Evolutionary conservation across 2,329 filamentous ascomycete genomes (phyloP).

Genomic region (Aspergillus flavus): DNA sequence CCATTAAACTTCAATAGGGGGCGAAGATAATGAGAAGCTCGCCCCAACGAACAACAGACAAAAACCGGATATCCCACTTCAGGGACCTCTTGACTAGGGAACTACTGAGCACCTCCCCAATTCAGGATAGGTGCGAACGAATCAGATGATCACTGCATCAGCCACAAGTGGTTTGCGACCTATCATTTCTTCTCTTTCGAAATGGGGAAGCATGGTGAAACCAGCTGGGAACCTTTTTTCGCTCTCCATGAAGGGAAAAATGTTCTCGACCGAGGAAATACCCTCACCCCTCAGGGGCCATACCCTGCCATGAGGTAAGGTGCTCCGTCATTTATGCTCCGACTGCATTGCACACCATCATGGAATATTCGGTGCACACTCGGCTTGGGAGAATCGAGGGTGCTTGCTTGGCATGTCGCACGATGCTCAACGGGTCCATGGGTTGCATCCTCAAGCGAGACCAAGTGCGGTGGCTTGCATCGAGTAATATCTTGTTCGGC

Average conservation of each 20-base stretch:
- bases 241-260: background rate
- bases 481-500: background rate
- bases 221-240: background rate
- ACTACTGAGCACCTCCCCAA: background rate
- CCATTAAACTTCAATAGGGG: background rate
- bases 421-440: background rate
- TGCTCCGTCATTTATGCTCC: background rate
- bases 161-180: background rate
- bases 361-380: background rate
- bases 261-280: background rate
- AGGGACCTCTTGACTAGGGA: background rate
- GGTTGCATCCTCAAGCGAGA: background rate
- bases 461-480: constrained; percentile 5
- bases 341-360: background rate
- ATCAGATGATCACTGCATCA: constrained; percentile 1
- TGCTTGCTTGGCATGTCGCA: background rate
- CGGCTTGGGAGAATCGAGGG: background rate
- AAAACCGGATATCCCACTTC: too few species aligned
- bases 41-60: background rate
- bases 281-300: background rate
- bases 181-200: background rate
- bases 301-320: background rate
- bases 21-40: background rate
- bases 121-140: background rate
- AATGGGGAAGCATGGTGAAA: background rate